Evolutionary conservation across 371 early-diverging fungal genomes (phyloP).

Genomic region (Zychaea mexicana): DNA sequence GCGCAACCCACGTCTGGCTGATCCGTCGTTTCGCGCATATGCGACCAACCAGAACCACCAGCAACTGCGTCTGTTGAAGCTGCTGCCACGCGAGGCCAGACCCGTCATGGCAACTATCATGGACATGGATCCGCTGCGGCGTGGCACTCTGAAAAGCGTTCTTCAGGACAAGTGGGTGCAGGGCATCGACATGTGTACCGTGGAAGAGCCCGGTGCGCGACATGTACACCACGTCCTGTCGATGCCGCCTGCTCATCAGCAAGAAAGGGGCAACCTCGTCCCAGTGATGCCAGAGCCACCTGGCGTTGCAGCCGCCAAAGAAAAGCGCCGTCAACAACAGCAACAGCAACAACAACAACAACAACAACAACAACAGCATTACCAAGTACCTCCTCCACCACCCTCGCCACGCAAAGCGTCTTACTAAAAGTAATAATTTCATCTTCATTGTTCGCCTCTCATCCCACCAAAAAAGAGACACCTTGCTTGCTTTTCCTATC

Average conservation of each 20-base stretch:
- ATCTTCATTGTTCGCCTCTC: no score
- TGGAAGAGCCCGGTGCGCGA: slow-evolving; percentile 41
- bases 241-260: not conserved
- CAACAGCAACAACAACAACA: not conserved
- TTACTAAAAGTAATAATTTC: no score
- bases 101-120: slow-evolving; percentile 51
- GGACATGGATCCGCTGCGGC: slow-evolving; percentile 52
- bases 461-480: no score
- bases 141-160: slow-evolving; percentile 45
- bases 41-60: slow-evolving; percentile 45
- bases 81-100: slow-evolving; percentile 53
- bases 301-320: slow-evolving; percentile 25
- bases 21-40: slow-evolving; percentile 56
- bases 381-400: not conserved
- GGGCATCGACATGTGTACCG: slow-evolving; percentile 58
- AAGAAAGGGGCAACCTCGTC: slow-evolving; percentile 20
- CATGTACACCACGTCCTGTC: slow-evolving; percentile 53
- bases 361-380: not conserved
- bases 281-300: slow-evolving; percentile 23
- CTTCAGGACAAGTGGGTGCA: slow-evolving; percentile 59
- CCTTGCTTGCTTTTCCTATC: no score
- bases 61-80: slow-evolving; percentile 47
- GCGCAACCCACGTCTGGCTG: slow-evolving; percentile 58
- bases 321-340: slow-evolving; percentile 16
- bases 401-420: not conserved